Evolutionary conservation across 2,329 filamentous ascomycete species (phyloP).

Genomic region (Colletotrichum limetticola): DNA sequence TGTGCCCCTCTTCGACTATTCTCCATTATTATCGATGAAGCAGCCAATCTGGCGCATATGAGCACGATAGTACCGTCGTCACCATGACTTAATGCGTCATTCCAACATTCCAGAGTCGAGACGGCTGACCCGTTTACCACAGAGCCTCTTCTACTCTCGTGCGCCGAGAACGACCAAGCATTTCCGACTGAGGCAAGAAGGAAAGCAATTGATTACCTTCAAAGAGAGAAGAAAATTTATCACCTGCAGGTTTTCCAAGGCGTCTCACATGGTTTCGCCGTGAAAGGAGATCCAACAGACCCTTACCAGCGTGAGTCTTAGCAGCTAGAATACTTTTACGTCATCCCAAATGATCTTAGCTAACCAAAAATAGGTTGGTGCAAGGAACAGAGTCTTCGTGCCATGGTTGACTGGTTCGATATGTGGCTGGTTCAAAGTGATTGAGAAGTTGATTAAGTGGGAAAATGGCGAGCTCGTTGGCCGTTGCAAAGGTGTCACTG

Average conservation of each 20-base stretch:
- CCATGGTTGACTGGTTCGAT: conserved; percentile 43
- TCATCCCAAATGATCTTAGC: conserved; percentile 40
- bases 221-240: conserved; percentile 57
- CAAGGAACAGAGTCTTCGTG: conserved; percentile 43
- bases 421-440: conserved; percentile 39
- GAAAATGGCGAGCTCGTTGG: not conserved
- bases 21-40: too few relatives aligned
- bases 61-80: not conserved
- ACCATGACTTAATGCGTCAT: not conserved
- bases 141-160: conserved; percentile 58
- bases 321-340: not conserved
- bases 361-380: conserved; percentile 42
- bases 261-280: conserved; percentile 72
- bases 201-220: conserved; percentile 54
- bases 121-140: not conserved
- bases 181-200: conserved; percentile 51
- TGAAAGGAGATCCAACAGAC: conserved; percentile 62
- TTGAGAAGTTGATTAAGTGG: not conserved
- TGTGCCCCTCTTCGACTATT: too few relatives aligned
- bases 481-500: not conserved
- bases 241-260: conserved; percentile 72
- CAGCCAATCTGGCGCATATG: not conserved
- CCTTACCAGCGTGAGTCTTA: conserved; percentile 26
- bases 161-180: conserved; percentile 56
- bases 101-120: not conserved